Base-by-base conservation (phyloP, 2,329 filamentous ascomycete species). In the Phyllosticta citrichinensis region DNA sequence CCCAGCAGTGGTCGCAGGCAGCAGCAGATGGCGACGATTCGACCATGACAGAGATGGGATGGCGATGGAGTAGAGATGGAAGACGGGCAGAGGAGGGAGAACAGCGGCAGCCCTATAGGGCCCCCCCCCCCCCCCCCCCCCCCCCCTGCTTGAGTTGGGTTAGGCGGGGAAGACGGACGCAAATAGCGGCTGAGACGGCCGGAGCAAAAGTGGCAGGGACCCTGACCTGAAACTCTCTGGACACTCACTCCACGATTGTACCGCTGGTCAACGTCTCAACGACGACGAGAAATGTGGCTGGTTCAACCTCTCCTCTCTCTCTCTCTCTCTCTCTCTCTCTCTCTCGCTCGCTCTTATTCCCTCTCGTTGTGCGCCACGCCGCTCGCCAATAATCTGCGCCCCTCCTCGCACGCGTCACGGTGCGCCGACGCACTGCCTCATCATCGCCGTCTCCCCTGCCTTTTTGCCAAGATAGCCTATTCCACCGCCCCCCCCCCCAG, bases 361-460 rank as follows among this genome's bases (percentile, higher is more conserved):
- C 22, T 9, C 30, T 35, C 9, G 30, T 12, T 5, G 30, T 35
- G 2, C 17, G 11, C 17, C 35, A 14, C n/a, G 14, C 40, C 4
- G 14, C 40, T n/a, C 40, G 1, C 2, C 17, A 47, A 47, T 47
- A 47, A 47, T n/a, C 40, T 47, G 14, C 40, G 40, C 40, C 40
- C 40, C 22, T 55, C 54, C 12, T 47, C 19, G 35, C 30, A 55
- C 58, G 52, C 57, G 52, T 53, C 55, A 53, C 53, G 53, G 40
- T 30, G 52, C 40, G 58, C 51, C 9, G 10, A 10, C 19, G 24
- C 59, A 61, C 59, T 57, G 59, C 59, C 59, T 47, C 59, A 53
- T 57, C 59, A 57, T 56, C 59, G 56, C 54, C 47, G 30, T 47
- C 52, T 61, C 58, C 40, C 58, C 33, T 24, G 55, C 54, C 56